Evolutionary conservation across 83 land plant genomes (phyloP).

Genomic region (Diphasiastrum complanatum): DNA sequence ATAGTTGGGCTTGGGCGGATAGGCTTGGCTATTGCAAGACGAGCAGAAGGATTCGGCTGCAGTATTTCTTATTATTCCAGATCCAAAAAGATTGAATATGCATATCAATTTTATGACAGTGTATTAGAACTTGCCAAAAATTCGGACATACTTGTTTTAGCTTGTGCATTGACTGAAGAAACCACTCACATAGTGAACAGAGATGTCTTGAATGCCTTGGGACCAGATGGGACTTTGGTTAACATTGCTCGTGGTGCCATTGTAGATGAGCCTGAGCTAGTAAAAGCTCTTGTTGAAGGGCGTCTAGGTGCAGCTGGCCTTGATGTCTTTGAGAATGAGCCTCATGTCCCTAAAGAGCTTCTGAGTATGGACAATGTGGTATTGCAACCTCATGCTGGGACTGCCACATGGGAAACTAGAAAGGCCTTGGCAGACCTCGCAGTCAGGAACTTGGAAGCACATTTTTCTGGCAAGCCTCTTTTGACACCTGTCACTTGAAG

Average conservation of each 20-base stretch:
- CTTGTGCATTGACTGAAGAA: slow-evolving; percentile 60
- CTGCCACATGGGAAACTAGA: slow-evolving; percentile 64
- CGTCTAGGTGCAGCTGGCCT: slow-evolving; percentile 81
- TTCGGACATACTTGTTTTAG: slow-evolving; percentile 48
- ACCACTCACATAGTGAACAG: slow-evolving; percentile 62
- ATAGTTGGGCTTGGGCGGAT: slow-evolving; percentile 88
- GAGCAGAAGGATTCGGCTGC: slow-evolving; percentile 72
- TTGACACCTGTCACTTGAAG: slow-evolving; percentile 45
- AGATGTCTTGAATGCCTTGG: slow-evolving; percentile 66
- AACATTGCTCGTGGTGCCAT: slow-evolving; percentile 72
- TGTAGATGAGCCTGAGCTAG: slow-evolving; percentile 71
- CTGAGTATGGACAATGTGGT: slow-evolving; percentile 73
- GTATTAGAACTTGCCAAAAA: slow-evolving; percentile 56
- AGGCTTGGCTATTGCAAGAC: slow-evolving; percentile 76
- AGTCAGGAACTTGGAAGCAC: slow-evolving; percentile 65
- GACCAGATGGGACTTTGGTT: slow-evolving; percentile 46
- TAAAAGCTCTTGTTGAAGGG: slow-evolving; percentile 60
- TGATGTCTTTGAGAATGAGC: slow-evolving; percentile 82
- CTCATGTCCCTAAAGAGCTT: slow-evolving; percentile 64
- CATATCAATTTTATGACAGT: slow-evolving; percentile 48
- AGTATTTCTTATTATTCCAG: slow-evolving; percentile 56
- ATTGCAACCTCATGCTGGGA: slow-evolving; percentile 64
- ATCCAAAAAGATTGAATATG: slow-evolving; percentile 39
- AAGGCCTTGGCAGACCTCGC: slow-evolving; percentile 75
- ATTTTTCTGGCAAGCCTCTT: slow-evolving; percentile 56